Evolutionary conservation across 208 protist genomes (phyloP).

Genomic region (Trypanosoma rangeli): DNA sequence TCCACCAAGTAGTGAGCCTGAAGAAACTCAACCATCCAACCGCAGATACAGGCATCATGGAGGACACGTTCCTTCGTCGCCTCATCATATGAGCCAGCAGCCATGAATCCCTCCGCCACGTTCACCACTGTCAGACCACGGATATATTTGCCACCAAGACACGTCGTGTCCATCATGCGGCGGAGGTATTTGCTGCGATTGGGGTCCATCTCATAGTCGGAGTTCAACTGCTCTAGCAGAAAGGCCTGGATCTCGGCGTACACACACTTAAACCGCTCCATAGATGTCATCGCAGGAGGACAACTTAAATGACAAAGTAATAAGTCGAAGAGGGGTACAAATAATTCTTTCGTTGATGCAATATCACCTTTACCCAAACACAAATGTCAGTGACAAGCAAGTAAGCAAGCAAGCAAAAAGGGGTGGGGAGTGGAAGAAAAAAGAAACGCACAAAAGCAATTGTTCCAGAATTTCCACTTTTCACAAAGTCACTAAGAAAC

Average conservation of each 20-base stretch:
- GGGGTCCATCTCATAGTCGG: conserved; percentile 70
- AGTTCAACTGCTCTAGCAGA: conserved; percentile 46
- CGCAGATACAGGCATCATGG: conserved; percentile 92
- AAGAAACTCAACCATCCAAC: conserved; percentile 94
- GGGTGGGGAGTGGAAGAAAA: background rate
- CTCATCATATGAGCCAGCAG: conserved; percentile 20
- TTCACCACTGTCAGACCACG: conserved; percentile 84
- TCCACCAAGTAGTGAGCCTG: conserved; percentile 97
- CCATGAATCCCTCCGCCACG: conserved; percentile 56
- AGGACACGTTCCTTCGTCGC: conserved; percentile 44
- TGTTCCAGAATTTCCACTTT: background rate
- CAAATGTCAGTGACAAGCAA: background rate
- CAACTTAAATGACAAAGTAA: background rate
- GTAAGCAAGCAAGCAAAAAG: conserved; percentile 1
- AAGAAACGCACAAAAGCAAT: conserved; percentile 11
- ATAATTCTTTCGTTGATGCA: background rate
- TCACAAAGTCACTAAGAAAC: background rate
- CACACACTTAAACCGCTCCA: conserved; percentile 72
- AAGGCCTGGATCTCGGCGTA: conserved; percentile 80
- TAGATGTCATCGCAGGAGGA: conserved; percentile 33
- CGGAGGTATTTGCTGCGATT: conserved; percentile 73
- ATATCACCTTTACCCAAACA: background rate
- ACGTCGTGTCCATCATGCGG: conserved; percentile 85
- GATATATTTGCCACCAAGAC: conserved; percentile 90
- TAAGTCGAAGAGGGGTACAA: background rate